Evolutionary conservation across 1,284 basidiomycete species (phyloP), one percentile per base, ranked within the genome.

Genomic region (Agaricales sp.): DNA sequence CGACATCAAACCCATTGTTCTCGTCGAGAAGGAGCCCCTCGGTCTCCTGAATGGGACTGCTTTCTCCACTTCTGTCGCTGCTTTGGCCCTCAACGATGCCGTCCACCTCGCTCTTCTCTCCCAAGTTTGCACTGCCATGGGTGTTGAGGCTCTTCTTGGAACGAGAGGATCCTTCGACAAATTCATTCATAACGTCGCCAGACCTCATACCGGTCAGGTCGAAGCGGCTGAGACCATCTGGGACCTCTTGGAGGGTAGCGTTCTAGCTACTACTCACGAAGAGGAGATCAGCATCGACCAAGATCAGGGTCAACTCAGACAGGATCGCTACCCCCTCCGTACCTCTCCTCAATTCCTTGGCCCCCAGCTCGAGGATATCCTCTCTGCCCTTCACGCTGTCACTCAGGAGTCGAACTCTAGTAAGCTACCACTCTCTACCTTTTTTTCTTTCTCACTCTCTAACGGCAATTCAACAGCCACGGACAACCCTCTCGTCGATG

Each of bases 131-230:
- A 93, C 91, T 0, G 89, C 91, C 1, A 78, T 93, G 74, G 87
- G 88, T 14, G 80, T 82, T 11, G 90, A 93, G 60, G 90, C 89
- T 8, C 76, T 88, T 54, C 64, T 78, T 43, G 88, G 89, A 3
- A 76, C 80, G 18, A 77, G 77, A 43, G 83, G 75, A 8, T 84
- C 81, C 0, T 90, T 87, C 60, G 80, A 82, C 57, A 77, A 83
- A 1, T 93, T 94, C 68, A 88, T 93, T 52, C 83, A 87, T 61
- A 73, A 79, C 50, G 67, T 78, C 38, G 80, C 84, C 13, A 78
- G 90, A 22, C 90, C 90, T n/a, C 91, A 93, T 61, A 84, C 88
- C 2, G 90, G 90, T 45, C 91, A 92, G 67, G 73, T 90, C 49
- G 85, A 91, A 60, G 76, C 74, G 0, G 87, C 86, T 1, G 75